These are phyloP conservation scores for Henckelia pumila DNA, from an alignment of 257 asterid genomes.

Conservation along the genomic window DNA sequence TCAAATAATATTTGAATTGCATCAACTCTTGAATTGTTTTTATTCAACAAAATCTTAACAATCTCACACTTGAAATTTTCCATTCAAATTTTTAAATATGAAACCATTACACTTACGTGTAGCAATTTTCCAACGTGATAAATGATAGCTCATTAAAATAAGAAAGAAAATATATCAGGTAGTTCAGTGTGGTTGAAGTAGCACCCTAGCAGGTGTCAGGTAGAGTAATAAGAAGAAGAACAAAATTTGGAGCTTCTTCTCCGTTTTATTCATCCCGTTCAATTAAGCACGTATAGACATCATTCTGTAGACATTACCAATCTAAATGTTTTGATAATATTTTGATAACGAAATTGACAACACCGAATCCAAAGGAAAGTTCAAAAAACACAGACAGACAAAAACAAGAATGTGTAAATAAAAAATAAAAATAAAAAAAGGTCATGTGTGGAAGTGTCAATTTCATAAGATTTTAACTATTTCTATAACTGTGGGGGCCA, in stretches of 20 bases:
- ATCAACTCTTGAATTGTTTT: slow-evolving; percentile 11
- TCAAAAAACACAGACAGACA: neutral
- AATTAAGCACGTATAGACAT: neutral
- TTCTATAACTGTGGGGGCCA: slow-evolving; percentile 10
- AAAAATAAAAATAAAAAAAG: too few species aligned
- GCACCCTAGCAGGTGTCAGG: neutral
- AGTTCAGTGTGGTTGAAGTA: neutral
- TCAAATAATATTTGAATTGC: slow-evolving; percentile 15
- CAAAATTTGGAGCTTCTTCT: slow-evolving; percentile 1
- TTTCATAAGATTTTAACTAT: slow-evolving; percentile 16
- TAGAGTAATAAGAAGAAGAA: slow-evolving; percentile 5
- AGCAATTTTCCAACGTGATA: neutral
- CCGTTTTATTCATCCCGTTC: slow-evolving; percentile 7
- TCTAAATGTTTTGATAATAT: neutral
- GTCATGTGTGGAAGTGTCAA: neutral
- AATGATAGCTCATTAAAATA: neutral
- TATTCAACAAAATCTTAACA: slow-evolving; percentile 9
- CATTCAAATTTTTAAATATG: slow-evolving; percentile 2
- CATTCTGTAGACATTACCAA: neutral
- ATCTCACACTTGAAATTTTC: slow-evolving; percentile 10
- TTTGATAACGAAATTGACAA: neutral
- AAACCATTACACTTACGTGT: neutral
- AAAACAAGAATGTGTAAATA: slow-evolving; percentile 16
- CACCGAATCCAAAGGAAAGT: neutral
- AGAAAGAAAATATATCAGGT: slow-evolving; percentile 2